Percentiles rank a stretch among this genome's conserved stretches.
Conservation (phyloP, 2,329 filamentous ascomycete species). For the Aspergillus ibericus region DNA sequence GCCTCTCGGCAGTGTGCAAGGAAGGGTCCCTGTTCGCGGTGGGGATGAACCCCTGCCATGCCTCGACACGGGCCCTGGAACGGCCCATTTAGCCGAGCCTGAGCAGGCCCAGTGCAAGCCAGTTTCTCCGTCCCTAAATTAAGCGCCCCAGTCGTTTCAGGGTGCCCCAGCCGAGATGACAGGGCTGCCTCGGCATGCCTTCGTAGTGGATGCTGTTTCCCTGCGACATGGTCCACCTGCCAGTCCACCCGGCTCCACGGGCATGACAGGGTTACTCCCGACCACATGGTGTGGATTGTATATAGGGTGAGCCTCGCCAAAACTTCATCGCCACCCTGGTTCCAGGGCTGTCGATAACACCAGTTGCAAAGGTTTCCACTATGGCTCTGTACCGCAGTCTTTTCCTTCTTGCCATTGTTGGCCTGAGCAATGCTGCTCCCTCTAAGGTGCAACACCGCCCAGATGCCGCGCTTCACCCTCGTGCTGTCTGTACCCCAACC, state of each 20-base stretch:
- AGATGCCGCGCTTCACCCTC: conserved; percentile 7
- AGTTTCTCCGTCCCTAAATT: background rate
- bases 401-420: background rate
- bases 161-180: background rate
- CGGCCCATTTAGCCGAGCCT: background rate
- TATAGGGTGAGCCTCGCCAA: background rate
- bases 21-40: background rate
- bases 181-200: background rate
- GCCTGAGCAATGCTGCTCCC: conserved; percentile 3
- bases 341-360: background rate
- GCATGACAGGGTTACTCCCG: background rate
- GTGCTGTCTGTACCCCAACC: conserved; percentile 35
- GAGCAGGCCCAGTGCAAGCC: background rate
- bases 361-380: background rate
- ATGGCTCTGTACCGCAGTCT: background rate
- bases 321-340: background rate
- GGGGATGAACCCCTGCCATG: background rate
- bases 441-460: background rate
- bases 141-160: background rate
- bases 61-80: background rate
- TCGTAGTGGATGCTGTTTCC: background rate
- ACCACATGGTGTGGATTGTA: background rate
- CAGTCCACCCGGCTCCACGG: background rate
- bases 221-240: background rate
- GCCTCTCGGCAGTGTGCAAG: background rate